phyloP scores from a whole-genome alignment of 1,284 basidiomycete genomes.

The Testicularia cyperi region DNA sequence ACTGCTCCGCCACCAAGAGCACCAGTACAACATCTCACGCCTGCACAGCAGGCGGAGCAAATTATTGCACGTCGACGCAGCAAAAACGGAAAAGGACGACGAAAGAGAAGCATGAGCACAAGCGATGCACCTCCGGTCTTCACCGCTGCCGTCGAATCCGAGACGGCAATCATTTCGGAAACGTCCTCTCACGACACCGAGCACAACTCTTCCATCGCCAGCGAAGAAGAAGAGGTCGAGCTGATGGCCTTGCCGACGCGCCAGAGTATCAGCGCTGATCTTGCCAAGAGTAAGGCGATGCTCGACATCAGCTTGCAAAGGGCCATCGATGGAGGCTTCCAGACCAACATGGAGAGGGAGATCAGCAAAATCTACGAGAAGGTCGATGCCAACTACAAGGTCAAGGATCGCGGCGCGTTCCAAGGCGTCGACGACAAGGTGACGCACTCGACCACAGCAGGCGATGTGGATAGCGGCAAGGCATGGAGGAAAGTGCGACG shows the following conservation, averaged over 20 bases:
- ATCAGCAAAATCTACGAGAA: constrained; percentile 49
- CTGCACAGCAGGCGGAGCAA: constrained; percentile 46
- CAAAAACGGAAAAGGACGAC: constrained; percentile 36
- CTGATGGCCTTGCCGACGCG: constrained; percentile 31
- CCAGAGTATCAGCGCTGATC: constrained; percentile 41
- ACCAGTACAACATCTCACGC: constrained; percentile 43
- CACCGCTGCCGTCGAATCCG: constrained; percentile 12
- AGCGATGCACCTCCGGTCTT: constrained; percentile 34
- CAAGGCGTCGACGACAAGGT: constrained; percentile 62
- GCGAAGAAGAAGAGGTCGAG: constrained; percentile 10
- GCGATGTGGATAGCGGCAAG: constrained; percentile 76
- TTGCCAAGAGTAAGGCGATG: constrained; percentile 40
- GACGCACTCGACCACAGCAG: constrained; percentile 70
- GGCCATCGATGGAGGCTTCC: constrained; percentile 46
- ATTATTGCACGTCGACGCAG: constrained; percentile 49
- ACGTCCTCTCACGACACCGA: constrained; percentile 7
- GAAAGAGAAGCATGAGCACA: constrained; percentile 47
- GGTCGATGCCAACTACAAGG: constrained; percentile 63
- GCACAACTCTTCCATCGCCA: no score
- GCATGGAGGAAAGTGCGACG: constrained; percentile 85
- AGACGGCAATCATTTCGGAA: constrained; percentile 1
- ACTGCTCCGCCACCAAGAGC: no score
- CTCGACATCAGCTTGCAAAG: constrained; percentile 46
- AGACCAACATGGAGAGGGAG: constrained; percentile 45
- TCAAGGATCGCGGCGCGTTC: constrained; percentile 53